Evolutionary conservation across 2,329 filamentous ascomycete genomes (phyloP).

Genomic region (Ophiostoma tasmaniense): DNA sequence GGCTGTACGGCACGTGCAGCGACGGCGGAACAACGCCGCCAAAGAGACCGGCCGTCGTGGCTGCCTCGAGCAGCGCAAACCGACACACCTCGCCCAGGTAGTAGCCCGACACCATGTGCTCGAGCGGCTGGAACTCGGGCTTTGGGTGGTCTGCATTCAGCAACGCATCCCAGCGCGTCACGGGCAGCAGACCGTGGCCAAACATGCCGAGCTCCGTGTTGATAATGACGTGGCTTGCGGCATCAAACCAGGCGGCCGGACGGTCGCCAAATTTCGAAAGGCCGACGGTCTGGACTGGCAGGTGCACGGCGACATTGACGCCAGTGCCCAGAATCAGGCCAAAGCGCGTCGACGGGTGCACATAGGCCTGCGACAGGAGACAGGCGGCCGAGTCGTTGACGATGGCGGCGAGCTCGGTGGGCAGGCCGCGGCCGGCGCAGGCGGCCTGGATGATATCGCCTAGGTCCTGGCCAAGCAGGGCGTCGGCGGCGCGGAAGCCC

Average conservation of each 20-base stretch:
- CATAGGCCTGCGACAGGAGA: constrained; percentile 55
- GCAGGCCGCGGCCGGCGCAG: constrained; percentile 42
- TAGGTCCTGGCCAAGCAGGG: constrained; percentile 50
- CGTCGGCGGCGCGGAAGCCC: constrained; percentile 50
- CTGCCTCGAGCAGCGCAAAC: constrained; percentile 49
- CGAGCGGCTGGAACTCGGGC: constrained; percentile 54
- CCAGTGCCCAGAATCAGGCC: constrained; percentile 60
- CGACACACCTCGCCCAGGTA: constrained; percentile 60
- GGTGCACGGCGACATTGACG: constrained; percentile 56
- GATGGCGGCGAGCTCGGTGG: constrained; percentile 51
- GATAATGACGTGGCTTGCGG: constrained; percentile 54
- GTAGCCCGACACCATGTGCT: constrained; percentile 55
- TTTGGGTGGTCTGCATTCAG: constrained; percentile 45
- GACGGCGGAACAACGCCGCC: constrained; percentile 49
- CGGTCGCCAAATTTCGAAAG: constrained; percentile 48
- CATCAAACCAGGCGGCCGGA: constrained; percentile 47
- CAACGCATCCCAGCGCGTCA: constrained; percentile 52
- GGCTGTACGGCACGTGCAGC: constrained; percentile 44
- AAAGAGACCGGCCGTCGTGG: constrained; percentile 45
- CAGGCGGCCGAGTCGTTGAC: constrained; percentile 62
- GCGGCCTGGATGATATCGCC: constrained; percentile 49
- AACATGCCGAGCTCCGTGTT: constrained; percentile 64
- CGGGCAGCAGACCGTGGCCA: constrained; percentile 48
- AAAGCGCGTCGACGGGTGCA: constrained; percentile 50
- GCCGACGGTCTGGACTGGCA: constrained; percentile 50